Base-by-base conservation (phyloP, 805 yeast genomes). In the Candida xiaguanensis region DNA sequence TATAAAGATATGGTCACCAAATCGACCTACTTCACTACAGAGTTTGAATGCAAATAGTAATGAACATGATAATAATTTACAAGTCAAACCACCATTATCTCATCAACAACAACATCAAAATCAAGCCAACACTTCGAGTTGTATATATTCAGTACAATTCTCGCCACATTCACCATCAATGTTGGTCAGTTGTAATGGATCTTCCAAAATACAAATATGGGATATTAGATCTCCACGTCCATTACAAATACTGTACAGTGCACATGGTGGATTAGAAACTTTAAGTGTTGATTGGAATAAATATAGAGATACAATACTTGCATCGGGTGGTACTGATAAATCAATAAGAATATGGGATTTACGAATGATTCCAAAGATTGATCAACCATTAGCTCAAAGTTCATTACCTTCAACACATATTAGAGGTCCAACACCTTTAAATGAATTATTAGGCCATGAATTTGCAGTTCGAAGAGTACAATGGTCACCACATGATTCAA, bases 251-350 rank as follows among this genome's bases (percentile, higher is more conserved):
- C 84, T 79, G 47, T 79, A 75, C 45, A 62, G 81, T 23, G 85
- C 89, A 1, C 96, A 87, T 53, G 75, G 80, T 13, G 95, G 95
- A 1, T 70, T 86, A 35, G 98, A 91, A 56, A 71, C 85, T 7
- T 68, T 93, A 34, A 67, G 84, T 2, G 76, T 89, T 44, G 98
- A 91, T 66, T 90, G 89, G 82, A 93, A 91, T 63, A 90, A 90
- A 58, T 91, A 93, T 59, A 73, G 87, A 52, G 74, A 88, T 1
- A 74, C 82, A 2, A 75, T 88, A 0, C 65, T 91, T 4, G 95
- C 96, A 3, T 78, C 95, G 0, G 93, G 87, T 2, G 95, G 96
- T n/a, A 95, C 91, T 7, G 98, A 91, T 57, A 85, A 85, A 53
- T 65, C 81, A 16, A 76, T 90, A 32, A 77, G 87, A 46, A 68